Evolutionary conservation across 73 alveolate genomes (phyloP).

Genomic region (Halteria grandinella): DNA sequence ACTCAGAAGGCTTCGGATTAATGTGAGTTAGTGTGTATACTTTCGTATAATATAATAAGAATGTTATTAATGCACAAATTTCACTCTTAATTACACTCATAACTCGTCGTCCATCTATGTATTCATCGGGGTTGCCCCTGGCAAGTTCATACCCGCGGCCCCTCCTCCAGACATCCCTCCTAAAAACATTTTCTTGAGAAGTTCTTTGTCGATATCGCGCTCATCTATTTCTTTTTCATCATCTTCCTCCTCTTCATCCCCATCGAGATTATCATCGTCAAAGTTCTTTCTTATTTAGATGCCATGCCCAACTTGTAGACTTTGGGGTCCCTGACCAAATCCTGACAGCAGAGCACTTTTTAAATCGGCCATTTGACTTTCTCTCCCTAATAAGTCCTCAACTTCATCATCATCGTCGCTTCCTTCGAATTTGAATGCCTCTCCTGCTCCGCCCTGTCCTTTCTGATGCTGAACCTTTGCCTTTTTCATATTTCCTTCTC

Average conservation of each 20-base stretch:
- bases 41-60: too few relatives aligned
- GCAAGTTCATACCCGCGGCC: conserved; percentile 1
- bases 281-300: too few relatives aligned
- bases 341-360: conserved; percentile 5
- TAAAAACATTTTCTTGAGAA: background rate
- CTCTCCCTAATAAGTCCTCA: too few relatives aligned
- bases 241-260: conserved; percentile 20
- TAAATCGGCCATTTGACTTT: background rate
- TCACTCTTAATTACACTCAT: too few relatives aligned
- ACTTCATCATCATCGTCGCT: conserved; percentile 53
- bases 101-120: conserved; percentile 31
- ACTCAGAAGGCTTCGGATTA: conserved; percentile 65
- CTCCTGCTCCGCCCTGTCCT: conserved; percentile 41
- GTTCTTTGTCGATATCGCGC: background rate
- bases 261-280: background rate
- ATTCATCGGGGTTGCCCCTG: conserved; percentile 53
- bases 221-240: conserved; percentile 18
- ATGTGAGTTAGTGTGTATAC: too few relatives aligned
- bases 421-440: conserved; percentile 48
- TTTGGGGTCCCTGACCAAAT: too few relatives aligned
- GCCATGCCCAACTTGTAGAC: too few relatives aligned
- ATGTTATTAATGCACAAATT: too few relatives aligned
- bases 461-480: too few relatives aligned
- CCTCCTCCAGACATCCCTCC: background rate
- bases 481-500: too few relatives aligned